These are phyloP conservation scores for Pythium brachiatum DNA, from an alignment of 352 stramenopile species.

Conservation along the genomic window DNA sequence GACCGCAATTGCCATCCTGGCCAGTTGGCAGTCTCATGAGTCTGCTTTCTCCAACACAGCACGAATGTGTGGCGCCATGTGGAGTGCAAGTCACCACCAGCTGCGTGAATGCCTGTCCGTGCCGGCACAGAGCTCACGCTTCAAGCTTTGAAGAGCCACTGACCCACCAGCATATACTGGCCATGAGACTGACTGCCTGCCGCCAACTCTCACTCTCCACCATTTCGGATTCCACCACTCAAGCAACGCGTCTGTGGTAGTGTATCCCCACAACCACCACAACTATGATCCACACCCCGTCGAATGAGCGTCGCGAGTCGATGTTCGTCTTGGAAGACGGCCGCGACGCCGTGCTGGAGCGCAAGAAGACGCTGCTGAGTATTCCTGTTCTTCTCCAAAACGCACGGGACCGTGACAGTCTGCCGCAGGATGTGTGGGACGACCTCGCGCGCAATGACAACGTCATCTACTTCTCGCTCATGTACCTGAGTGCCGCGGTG, in stretches of 20 bases:
- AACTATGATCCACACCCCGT: slow-evolving; percentile 15
- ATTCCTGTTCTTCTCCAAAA: slow-evolving; percentile 6
- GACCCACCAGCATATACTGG: background rate
- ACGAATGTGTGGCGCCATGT: background rate
- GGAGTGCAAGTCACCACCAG: background rate
- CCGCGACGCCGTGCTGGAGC: background rate
- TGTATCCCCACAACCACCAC: background rate
- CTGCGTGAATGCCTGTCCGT: slow-evolving; percentile 1
- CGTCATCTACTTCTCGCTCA: slow-evolving; percentile 62
- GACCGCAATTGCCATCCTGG: background rate
- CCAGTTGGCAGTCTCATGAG: background rate
- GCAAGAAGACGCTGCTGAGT: slow-evolving; percentile 22
- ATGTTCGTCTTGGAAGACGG: slow-evolving; percentile 20
- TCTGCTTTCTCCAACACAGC: too few relatives aligned
- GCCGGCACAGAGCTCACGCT: background rate
- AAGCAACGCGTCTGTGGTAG: background rate
- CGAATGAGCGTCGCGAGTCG: slow-evolving; percentile 8
- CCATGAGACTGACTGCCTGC: too few relatives aligned
- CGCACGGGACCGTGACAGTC: slow-evolving; percentile 29
- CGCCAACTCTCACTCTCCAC: background rate
- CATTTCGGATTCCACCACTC: background rate
- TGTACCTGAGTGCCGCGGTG: slow-evolving; percentile 69
- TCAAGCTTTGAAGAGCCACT: background rate
- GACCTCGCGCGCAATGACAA: slow-evolving; percentile 48
- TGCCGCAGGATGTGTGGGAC: slow-evolving; percentile 59